Percentiles rank a stretch among this genome's conserved stretches.
These are phyloP conservation scores for Clonostachys chloroleuca DNA, from an alignment of 2,329 filamentous ascomycete species.

Conservation along the genomic window DNA sequence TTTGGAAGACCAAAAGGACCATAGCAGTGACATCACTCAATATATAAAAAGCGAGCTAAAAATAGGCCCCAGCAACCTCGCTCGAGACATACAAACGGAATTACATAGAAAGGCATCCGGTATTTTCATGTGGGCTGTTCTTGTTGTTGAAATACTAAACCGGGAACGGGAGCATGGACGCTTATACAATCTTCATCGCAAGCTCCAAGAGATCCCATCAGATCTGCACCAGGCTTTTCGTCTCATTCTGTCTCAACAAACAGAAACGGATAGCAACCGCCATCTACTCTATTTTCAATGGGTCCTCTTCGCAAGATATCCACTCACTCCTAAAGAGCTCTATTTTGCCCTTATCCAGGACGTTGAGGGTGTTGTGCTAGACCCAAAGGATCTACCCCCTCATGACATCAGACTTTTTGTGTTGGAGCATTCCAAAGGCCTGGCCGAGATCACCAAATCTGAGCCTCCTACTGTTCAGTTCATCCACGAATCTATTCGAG, in stretches of 20 bases:
- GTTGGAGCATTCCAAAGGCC: slow-evolving; percentile 39
- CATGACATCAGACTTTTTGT: slow-evolving; percentile 24
- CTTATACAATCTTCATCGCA: slow-evolving; percentile 1
- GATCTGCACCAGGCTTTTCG: background rate
- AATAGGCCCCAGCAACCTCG: background rate
- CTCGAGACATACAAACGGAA: slow-evolving; percentile 5
- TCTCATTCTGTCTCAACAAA: background rate
- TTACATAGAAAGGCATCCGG: slow-evolving; percentile 23
- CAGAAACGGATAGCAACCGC: background rate
- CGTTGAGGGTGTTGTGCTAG: slow-evolving; percentile 3
- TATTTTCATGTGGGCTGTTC: slow-evolving; percentile 10
- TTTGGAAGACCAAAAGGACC: slow-evolving; percentile 10
- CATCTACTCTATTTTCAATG: background rate
- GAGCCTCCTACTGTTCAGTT: slow-evolving; percentile 37
- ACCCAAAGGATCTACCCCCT: background rate
- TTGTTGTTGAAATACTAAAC: background rate
- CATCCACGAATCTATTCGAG: slow-evolving; percentile 46
- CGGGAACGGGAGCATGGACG: background rate
- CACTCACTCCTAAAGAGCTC: background rate
- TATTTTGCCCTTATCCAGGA: background rate
- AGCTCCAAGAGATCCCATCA: background rate
- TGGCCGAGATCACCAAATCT: slow-evolving; percentile 34
- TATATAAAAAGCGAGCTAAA: slow-evolving; percentile 8
- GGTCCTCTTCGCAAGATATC: background rate
- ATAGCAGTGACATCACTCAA: slow-evolving; percentile 13